phyloP scores from a whole-genome alignment of 441 rosid genomes.

The Brassica hybrid region DNA sequence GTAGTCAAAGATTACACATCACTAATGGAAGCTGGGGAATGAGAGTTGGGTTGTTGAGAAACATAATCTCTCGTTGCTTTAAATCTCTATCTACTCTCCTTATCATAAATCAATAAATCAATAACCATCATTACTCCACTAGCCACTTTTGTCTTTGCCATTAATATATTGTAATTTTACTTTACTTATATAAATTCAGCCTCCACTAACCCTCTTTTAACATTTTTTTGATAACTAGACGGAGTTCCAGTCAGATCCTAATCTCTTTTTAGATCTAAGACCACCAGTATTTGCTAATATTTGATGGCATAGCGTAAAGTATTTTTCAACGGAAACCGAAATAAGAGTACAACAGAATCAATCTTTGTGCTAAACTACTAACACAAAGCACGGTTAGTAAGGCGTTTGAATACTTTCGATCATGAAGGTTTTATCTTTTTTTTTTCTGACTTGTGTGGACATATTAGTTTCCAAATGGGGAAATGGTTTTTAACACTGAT shows the following conservation, averaged over 20 bases:
- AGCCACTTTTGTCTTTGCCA: constrained; percentile 23
- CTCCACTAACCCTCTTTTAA: background rate
- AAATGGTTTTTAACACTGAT: constrained; percentile 1
- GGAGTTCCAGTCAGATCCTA: background rate
- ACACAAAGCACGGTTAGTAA: background rate
- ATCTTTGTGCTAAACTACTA: background rate
- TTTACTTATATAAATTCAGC: constrained; percentile 12
- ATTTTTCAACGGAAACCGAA: background rate
- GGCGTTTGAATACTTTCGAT: background rate
- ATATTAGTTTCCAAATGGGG: constrained; percentile 9
- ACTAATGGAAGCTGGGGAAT: constrained; percentile 42
- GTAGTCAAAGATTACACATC: constrained; percentile 39
- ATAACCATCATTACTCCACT: constrained; percentile 39
- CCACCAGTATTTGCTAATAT: background rate
- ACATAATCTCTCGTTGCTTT: constrained; percentile 53
- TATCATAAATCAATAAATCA: constrained; percentile 45
- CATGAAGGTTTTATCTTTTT: background rate
- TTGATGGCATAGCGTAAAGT: background rate
- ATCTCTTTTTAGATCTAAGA: background rate
- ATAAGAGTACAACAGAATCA: background rate
- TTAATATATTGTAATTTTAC: constrained; percentile 25
- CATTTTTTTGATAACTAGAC: background rate
- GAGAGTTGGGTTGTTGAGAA: constrained; percentile 71
- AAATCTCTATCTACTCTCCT: constrained; percentile 43
- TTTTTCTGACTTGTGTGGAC: background rate